Base-by-base conservation (phyloP, 768 basidiomycete species). In the Dioszegia aurantiaca region DNA sequence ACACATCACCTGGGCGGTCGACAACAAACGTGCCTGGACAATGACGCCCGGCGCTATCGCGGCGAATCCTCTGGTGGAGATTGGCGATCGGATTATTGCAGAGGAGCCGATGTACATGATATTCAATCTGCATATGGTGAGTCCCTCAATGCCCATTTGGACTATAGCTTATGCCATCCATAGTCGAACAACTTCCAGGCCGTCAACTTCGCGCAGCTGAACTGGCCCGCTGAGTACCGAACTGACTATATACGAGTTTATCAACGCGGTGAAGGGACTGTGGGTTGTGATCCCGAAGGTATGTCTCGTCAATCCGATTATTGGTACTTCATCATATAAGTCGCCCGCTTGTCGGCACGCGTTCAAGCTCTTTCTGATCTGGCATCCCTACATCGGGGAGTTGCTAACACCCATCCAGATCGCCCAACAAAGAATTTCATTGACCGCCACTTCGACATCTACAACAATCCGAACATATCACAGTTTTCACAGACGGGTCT, bases 191-290 rank as follows among this genome's bases (percentile, higher is more conserved):
- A 87, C 73, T 94, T 94, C 69, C 85, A 84, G n/a, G 58, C 70
- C 2, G 84, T 92, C 48, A 86, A 95, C 77, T 80, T 89, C 47
- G 76, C 82, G 16, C 80, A 86, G 59, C 78, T 94, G 19, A 79
- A 77, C 17, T 90, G 89, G 78, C 90, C 91, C 6, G 82, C 84
- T 0, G 82, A 85, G 67, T 85, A 93, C 85, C 80, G 79, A 47
- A 80, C 94, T 33, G 89, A 94, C 73, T 95, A 86, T 78, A 83
- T 94, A 49, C 83, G 92, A 26, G 87, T 95, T 10, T 97, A 93
- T 75, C 93, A 95, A 72, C 84, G 84, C 28, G 33, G 56, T 4
- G 54, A 40, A 5, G 66, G 65, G 56, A 89, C 89, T 68, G 49
- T 77, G 11, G 68, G 72, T 2, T 78, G 76, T 58, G 74, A 73